Evolutionary conservation across 306 rosid species (phyloP), one percentile per base, ranked within the genome.

Genomic region (Mucuna pruriens): DNA sequence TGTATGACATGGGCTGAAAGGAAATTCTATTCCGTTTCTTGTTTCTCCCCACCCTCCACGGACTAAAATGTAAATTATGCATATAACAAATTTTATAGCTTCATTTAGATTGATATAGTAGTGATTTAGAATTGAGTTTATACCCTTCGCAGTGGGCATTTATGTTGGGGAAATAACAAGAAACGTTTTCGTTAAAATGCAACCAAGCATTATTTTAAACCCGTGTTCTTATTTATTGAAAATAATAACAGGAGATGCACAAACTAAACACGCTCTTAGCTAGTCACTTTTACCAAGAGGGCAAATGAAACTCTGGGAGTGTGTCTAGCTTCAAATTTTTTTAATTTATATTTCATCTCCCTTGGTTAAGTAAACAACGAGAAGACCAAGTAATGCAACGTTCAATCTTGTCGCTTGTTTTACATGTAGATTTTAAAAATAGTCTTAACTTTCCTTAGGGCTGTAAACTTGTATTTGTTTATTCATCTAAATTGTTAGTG

Each of bases 81-180:
- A 19, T 25, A 11, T 49, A 74, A 38, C 64, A 12, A 55, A 3
- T 65, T 67, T 13, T 9, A 22, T 38, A 60, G 42, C 78, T 36
- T 70, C 39, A 26, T 71, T 39, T 49, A 23, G 67, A 46, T 40
- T 78, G 52, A 83, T 78, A 44, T 6, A 68, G 52, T 63, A 4
- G 19, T 3, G 17, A 75, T 45, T 52, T 44, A 70, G 25, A 66
- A 31, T 68, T 57, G 11, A 68, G 58, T 17, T 17, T 34, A 69
- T 7, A 20, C 22, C 42, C 38, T 74, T 57, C 65, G 31, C 45
- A 52, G 66, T 46, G 49, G 48, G 39, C n/a, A 73, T 68, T 42
- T 60, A 70, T 63, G 69, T 72, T 45, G 4, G 55, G 66, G 58
- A 69, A 42, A 39, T 2, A 74, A 5, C 31, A 5, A 51, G 13